Evolutionary conservation across 495 filamentous ascomycete genomes (phyloP), one percentile per base, ranked within the genome.

Genomic region (Cladorrhinum samala): DNA sequence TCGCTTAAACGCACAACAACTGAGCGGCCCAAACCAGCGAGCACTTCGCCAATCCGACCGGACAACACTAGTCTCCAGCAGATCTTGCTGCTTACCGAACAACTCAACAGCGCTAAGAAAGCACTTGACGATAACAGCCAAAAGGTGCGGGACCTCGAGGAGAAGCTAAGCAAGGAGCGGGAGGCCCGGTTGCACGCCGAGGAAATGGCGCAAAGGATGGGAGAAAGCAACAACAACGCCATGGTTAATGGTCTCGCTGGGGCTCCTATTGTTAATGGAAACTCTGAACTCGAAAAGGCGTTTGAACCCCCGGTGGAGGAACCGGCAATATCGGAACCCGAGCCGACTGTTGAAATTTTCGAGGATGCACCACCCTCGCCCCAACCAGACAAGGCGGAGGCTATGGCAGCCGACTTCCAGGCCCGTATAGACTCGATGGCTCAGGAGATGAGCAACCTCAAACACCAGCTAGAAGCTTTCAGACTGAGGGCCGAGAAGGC

Each of bases 121-220:
- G 91, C 89, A 62, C 80, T 98, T 24, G 88, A 93, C 59, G 79
- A 72, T 19, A 88, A 96, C 68, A 83, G 80, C 46, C 79, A 81
- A 43, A 83, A 85, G 37, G 80, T 96, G 57, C 85, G 85, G 59
- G 85, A 91, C 60, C 74, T 97, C 11, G 93, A 98, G 63, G 79
- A 82, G 49, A 76, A 86, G 58, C 72, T 97, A 23, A 80, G 73
- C 39, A 82, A 86, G 65, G 93, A 98, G 68, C 81, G 87, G 33
- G 77, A 82, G 55, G 91, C 90, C 27, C 80, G 93, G 13, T 84
- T 93, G 54, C 76, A 79, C 38, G 92, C 91, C 2, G 93, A 98
- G 68, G 84, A 89, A 38, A 80, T 85, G 45, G 85, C 89, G 24
- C 80, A 83, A 63, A 77, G 81, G 40, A 72, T 91, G 40, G 87